A percentile compares a stretch with the other conserved stretches of the same genome.
These are phyloP conservation scores for Podospora anserina DNA, from an alignment of 495 filamentous ascomycete genomes.

Conservation along the genomic window DNA sequence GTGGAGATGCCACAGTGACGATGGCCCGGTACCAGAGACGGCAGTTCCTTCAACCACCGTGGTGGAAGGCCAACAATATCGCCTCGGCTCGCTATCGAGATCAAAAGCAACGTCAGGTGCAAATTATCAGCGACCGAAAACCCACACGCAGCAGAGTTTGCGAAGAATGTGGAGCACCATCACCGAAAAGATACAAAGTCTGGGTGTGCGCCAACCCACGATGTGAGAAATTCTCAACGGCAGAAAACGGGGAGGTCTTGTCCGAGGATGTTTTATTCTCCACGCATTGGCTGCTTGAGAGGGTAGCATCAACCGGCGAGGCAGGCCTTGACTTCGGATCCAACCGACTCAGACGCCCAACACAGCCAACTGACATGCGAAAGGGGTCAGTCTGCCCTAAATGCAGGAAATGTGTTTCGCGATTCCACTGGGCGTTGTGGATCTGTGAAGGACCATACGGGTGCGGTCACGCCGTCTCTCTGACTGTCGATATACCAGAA, in stretches of 20 bases:
- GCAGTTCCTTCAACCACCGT: neutral
- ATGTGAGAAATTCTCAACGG: slow-evolving; percentile 1
- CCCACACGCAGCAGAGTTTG: neutral
- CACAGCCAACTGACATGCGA: neutral
- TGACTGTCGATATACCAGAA: slow-evolving; percentile 3
- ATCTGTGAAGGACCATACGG: neutral
- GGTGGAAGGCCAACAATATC: neutral
- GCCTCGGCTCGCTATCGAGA: neutral
- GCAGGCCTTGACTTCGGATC: neutral
- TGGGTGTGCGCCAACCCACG: neutral
- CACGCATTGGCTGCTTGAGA: neutral
- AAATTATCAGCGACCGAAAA: neutral
- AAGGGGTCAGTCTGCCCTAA: slow-evolving; percentile 5
- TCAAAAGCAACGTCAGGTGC: neutral
- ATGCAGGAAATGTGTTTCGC: slow-evolving; percentile 1
- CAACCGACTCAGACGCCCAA: neutral
- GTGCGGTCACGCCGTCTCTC: neutral
- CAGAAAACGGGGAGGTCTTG: neutral
- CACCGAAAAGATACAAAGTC: neutral
- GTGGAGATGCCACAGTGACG: neutral
- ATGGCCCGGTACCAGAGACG: slow-evolving; percentile 5
- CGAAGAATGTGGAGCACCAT: neutral
- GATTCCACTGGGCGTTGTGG: neutral
- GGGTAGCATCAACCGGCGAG: neutral
- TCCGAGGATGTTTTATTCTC: neutral